Percentiles rank a stretch among this genome's conserved stretches.
phyloP scores from a whole-genome alignment of 73 alveolate species.

The Tetrahymena elliotti region DNA sequence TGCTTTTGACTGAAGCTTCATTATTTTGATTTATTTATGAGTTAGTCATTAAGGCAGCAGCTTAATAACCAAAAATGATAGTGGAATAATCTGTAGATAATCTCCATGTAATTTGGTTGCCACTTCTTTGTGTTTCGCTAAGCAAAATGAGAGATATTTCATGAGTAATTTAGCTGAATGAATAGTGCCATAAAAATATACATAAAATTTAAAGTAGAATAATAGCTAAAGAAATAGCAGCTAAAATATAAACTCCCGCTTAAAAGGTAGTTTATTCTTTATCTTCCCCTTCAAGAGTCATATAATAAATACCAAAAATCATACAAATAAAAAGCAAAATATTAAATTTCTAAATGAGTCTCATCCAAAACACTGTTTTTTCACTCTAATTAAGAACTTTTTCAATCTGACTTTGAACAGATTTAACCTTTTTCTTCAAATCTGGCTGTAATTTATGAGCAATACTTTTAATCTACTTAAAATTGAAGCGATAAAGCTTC shows the following conservation, averaged over 20 bases:
- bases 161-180: not conserved
- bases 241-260: not conserved
- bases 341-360: not conserved
- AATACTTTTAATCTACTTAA: not conserved
- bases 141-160: not conserved
- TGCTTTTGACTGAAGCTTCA: not conserved
- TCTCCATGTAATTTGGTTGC: not conserved
- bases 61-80: not conserved
- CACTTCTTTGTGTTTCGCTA: not conserved
- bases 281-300: not conserved
- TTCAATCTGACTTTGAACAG: not conserved
- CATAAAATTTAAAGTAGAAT: not conserved
- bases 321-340: not conserved
- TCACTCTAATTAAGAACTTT: not conserved
- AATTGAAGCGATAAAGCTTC: not conserved
- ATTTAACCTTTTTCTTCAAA: not conserved
- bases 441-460: not conserved
- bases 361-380: not conserved
- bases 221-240: not conserved
- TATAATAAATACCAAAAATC: not conserved
- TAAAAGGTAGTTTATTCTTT: not conserved
- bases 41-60: not conserved
- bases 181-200: not conserved
- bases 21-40: not conserved
- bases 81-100: not conserved